A percentile compares a stretch with the other conserved stretches of the same genome.
These are phyloP conservation scores for Hyphodiscus sp. DNA, from an alignment of 2,329 filamentous ascomycete species.

Conservation along the genomic window DNA sequence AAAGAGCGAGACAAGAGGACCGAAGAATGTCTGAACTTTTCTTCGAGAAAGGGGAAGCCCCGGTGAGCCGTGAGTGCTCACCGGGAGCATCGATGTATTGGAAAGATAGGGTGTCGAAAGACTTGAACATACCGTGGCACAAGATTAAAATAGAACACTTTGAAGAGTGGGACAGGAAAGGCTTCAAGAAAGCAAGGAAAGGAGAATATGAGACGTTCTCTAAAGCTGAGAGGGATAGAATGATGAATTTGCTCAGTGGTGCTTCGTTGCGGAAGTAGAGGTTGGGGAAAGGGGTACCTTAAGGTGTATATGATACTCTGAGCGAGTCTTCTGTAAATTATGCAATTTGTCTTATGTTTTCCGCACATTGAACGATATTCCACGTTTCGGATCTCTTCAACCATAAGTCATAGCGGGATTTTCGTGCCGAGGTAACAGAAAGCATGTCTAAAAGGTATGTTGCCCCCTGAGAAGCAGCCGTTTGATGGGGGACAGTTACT, in stretches of 20 bases:
- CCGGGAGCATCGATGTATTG: slow-evolving; percentile 1
- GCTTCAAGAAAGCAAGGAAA: slow-evolving; percentile 13
- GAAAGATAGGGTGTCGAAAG: slow-evolving; percentile 15
- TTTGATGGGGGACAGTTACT: too few relatives aligned
- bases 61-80: background rate
- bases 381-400: too few relatives aligned
- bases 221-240: slow-evolving; percentile 5
- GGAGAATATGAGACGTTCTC: slow-evolving; percentile 13
- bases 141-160: slow-evolving; percentile 10
- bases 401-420: too few relatives aligned
- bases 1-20: background rate
- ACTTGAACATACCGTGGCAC: slow-evolving; percentile 13
- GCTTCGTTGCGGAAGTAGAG: slow-evolving; percentile 7
- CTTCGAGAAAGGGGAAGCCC: slow-evolving; percentile 11
- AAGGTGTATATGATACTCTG: too few relatives aligned
- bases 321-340: too few relatives aligned
- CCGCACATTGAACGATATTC: too few relatives aligned
- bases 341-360: too few relatives aligned
- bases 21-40: slow-evolving; percentile 11
- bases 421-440: too few relatives aligned
- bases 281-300: too few relatives aligned
- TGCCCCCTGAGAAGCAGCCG: too few relatives aligned
- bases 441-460: too few relatives aligned
- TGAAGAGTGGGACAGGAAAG: slow-evolving; percentile 13
- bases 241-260: slow-evolving; percentile 4